Base-by-base conservation (phyloP, 1,284 basidiomycete species). In the Trichosporon ovoides region DNA sequence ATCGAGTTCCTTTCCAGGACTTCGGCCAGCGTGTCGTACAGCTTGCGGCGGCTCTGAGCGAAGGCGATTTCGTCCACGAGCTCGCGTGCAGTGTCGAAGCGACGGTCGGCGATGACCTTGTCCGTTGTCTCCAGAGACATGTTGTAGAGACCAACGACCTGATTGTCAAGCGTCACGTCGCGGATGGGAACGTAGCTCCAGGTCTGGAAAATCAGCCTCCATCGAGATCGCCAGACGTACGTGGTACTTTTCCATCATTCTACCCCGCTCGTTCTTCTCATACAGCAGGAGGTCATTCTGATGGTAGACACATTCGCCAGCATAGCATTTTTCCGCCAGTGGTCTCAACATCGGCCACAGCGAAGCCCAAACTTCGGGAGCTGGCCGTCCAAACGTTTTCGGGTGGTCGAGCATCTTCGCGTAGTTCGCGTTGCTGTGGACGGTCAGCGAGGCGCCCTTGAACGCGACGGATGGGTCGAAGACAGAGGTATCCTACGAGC, bases 101-200 rank as follows among this genome's bases (percentile, higher is more conserved):
- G 56, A n/a, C 66, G 53, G 20, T 60, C 52, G 3, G 59, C 54
- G 0, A 68, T 33, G 3, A 66, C 61, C 7, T 60, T 46, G 1
- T 38, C 53, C 0, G 66, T 68, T 7, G 58, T 65, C 16, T 65
- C 63, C n/a, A 54, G 36, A 2, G 61, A 60, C 18, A 61, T 61
- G 37, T 65, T 68, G 58, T 58, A 68, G 3, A 66, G 35, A 9
- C 64, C 62, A 4, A 57, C 22, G 2, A 65, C 28, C 7, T 14
- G 58, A 22, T 59, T 53, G 10, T 67, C 64, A n/a, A 60, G 62
- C 20, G 49, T 19, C 11, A 18, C 13, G 19, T 52, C 65, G 3
- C 48, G 40, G 46, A 76, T 69, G 7, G 74, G 74, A 2, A 71
- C 65, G 20, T 65, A 69, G 40, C 70, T 64, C 66, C 67, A 76